Evolutionary conservation across 495 filamentous ascomycete species (phyloP).

Genomic region (Pyrenula aspistea): DNA sequence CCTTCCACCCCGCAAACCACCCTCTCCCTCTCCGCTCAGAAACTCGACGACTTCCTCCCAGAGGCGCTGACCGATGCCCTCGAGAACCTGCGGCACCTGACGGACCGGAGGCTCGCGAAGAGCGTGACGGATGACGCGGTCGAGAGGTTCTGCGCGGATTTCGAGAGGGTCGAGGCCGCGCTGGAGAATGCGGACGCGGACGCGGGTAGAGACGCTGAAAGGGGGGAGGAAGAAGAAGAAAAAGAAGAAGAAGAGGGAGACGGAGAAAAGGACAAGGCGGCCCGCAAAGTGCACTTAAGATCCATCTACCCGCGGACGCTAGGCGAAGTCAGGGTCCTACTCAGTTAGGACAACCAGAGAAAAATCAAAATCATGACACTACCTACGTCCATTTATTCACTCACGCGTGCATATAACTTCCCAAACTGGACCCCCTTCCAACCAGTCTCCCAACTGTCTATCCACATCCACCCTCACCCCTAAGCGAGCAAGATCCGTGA

Average conservation of each 20-base stretch:
- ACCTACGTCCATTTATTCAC: no score
- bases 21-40: conserved; percentile 55
- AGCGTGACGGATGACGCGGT: conserved; percentile 75
- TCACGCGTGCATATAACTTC: no score
- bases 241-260: conserved; percentile 23
- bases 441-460: no score
- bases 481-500: no score
- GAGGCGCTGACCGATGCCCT: conserved; percentile 86
- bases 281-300: conserved; percentile 37
- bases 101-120: conserved; percentile 53
- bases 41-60: conserved; percentile 82
- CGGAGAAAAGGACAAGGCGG: conserved; percentile 21
- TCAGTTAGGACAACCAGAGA: no score
- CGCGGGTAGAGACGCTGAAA: conserved; percentile 12
- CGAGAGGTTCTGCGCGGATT: conserved; percentile 77
- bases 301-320: conserved; percentile 71
- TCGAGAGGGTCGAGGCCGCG: conserved; percentile 73
- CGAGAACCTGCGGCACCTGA: conserved; percentile 62
- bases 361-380: no score
- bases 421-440: no score
- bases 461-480: no score
- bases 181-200: conserved; percentile 47
- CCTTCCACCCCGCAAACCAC: conserved; percentile 49
- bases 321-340: conserved; percentile 71
- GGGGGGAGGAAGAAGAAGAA: conserved; percentile 13